Percentiles rank a stretch among this genome's conserved stretches.
Conservation (phyloP, 371 early-diverging fungal genomes). For the Furculomyces boomerangus region DNA sequence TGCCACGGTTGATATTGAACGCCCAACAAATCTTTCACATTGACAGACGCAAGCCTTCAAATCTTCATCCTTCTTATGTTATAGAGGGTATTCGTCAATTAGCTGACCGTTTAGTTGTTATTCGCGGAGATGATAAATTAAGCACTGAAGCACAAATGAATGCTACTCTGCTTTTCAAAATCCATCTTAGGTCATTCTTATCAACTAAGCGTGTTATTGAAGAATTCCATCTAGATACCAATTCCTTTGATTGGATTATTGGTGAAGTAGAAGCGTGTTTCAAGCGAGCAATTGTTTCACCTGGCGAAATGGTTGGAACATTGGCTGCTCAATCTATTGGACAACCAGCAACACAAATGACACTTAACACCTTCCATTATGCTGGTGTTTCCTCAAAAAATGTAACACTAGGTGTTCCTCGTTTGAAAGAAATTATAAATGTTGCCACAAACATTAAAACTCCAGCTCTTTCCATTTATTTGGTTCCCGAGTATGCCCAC, state of each 20-base stretch:
- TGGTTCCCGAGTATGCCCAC: constrained; percentile 54
- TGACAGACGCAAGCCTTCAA: constrained; percentile 57
- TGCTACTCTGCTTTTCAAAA: constrained; percentile 80
- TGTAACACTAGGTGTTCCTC: constrained; percentile 98
- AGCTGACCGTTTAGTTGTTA: constrained; percentile 47
- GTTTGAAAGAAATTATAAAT: constrained; percentile 99
- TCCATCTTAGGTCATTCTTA: constrained; percentile 62
- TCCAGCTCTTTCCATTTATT: constrained; percentile 77
- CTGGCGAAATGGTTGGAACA: constrained; percentile 99
- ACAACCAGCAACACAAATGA: constrained; percentile 99
- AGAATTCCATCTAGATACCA: constrained; percentile 66
- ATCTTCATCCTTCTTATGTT: constrained; percentile 73
- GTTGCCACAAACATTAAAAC: constrained; percentile 96
- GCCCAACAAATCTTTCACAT: constrained; percentile 78
- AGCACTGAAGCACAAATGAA: constrained; percentile 76
- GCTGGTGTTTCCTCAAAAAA: constrained; percentile 98
- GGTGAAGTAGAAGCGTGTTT: constrained; percentile 86
- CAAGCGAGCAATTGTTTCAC: constrained; percentile 74
- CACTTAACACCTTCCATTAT: constrained; percentile 98
- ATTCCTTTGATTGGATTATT: constrained; percentile 89
- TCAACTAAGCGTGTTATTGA: constrained; percentile 74
- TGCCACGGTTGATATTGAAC: constrained; percentile 76
- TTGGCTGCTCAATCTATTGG: constrained; percentile 99
- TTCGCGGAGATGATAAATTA: constrained; percentile 74
- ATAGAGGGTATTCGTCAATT: constrained; percentile 51